Percentiles rank a stretch among this genome's conserved stretches.
Evolutionary conservation across 805 yeast genomes (phyloP).

Genomic region (Priceomyces castillae): DNA sequence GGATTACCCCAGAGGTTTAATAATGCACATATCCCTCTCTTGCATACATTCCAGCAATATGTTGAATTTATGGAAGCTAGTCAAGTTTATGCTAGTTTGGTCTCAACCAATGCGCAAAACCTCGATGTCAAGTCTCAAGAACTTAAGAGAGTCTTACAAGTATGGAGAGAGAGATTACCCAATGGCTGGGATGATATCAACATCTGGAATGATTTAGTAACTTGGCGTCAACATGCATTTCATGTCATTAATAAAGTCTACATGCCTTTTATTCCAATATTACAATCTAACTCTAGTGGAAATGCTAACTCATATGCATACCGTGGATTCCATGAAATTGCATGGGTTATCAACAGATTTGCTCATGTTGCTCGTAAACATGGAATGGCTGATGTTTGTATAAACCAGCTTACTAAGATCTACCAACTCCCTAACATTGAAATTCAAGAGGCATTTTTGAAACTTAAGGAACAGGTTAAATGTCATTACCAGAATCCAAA

Average conservation of each 20-base stretch:
- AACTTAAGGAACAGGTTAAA: slow-evolving; percentile 94
- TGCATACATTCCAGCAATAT: slow-evolving; percentile 95
- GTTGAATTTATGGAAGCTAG: slow-evolving; percentile 97
- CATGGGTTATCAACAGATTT: slow-evolving; percentile 97
- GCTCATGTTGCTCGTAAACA: slow-evolving; percentile 99
- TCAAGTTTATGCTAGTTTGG: slow-evolving; percentile 84
- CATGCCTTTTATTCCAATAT: slow-evolving; percentile 83
- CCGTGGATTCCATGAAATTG: slow-evolving; percentile 97
- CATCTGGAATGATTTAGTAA: slow-evolving; percentile 94
- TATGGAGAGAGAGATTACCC: slow-evolving; percentile 97
- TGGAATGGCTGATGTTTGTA: slow-evolving; percentile 94
- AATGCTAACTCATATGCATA: slow-evolving; percentile 91
- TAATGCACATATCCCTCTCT: slow-evolving; percentile 81
- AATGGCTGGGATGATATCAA: slow-evolving; percentile 97
- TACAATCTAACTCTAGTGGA: slow-evolving; percentile 63
- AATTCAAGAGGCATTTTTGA: slow-evolving; percentile 95
- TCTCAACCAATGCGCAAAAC: slow-evolving; percentile 88
- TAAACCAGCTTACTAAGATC: slow-evolving; percentile 86
- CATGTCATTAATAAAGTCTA: slow-evolving; percentile 93
- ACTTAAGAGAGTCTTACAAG: slow-evolving; percentile 87
- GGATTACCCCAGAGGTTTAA: slow-evolving; percentile 76
- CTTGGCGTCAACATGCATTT: slow-evolving; percentile 99
- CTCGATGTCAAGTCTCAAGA: slow-evolving; percentile 92
- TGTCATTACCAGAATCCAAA: slow-evolving; percentile 92
- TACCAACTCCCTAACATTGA: slow-evolving; percentile 96